A percentile compares a stretch with the other conserved stretches of the same genome.
phyloP scores from a whole-genome alignment of 2,329 filamentous ascomycete species.

The Fusarium falciforme region DNA sequence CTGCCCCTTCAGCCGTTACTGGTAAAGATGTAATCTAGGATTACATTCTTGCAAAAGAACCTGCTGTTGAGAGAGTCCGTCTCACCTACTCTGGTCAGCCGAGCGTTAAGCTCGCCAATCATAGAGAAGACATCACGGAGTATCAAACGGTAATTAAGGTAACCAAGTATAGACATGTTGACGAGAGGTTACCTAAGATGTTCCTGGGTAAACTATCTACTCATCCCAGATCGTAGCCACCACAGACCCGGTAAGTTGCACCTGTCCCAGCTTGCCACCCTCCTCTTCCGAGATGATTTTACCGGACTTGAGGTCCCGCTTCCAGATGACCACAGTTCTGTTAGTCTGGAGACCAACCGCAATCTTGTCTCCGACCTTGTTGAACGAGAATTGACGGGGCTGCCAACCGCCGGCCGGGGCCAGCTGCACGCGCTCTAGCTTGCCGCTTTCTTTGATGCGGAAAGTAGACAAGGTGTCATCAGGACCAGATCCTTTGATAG shows the following conservation, averaged over 20 bases:
- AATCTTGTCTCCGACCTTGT: slow-evolving; percentile 39
- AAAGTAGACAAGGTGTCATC: slow-evolving; percentile 40
- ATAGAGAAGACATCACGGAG: background rate
- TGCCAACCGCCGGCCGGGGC: slow-evolving; percentile 38
- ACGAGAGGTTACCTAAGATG: background rate
- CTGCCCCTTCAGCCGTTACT: background rate
- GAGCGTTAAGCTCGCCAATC: background rate
- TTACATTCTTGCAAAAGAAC: background rate
- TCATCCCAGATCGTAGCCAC: slow-evolving; percentile 39
- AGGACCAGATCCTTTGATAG: slow-evolving; percentile 19
- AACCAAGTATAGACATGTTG: background rate
- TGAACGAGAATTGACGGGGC: slow-evolving; percentile 40
- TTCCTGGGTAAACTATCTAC: background rate
- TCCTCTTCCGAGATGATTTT: slow-evolving; percentile 36
- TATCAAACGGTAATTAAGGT: background rate
- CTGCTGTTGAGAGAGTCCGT: background rate
- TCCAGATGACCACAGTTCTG: slow-evolving; percentile 39
- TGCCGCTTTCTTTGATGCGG: slow-evolving; percentile 32
- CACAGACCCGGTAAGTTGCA: slow-evolving; percentile 29
- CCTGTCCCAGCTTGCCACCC: slow-evolving; percentile 37
- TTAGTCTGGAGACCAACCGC: slow-evolving; percentile 41
- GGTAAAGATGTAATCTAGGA: background rate
- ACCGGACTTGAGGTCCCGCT: slow-evolving; percentile 32
- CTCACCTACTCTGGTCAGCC: background rate
- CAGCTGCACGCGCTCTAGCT: slow-evolving; percentile 28